Evolutionary conservation across 2,329 filamentous ascomycete species (phyloP), one percentile per base, ranked within the genome.

Genomic region (Dendryphion nanum): DNA sequence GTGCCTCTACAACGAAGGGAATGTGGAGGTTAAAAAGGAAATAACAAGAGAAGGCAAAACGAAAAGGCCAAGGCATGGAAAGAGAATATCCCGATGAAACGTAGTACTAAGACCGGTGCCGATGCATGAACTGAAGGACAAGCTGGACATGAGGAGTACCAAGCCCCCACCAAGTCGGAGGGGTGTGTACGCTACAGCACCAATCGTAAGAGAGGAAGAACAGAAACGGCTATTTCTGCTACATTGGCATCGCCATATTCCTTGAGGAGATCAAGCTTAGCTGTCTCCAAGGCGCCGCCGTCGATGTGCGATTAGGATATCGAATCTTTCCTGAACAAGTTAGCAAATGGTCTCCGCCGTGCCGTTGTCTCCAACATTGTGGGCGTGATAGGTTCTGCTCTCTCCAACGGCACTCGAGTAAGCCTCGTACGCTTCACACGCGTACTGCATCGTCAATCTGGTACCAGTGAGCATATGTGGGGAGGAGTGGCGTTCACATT

Each of bases 381-480:
- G 23, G 23, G 23, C 23, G 10, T 8, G n/a, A 8, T n/a, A 26
- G n/a, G 23, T 26, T 26, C n/a, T 8, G 23, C 10, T 26, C n/a
- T 3, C n/a, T 26, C 23, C 10, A 8, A 26, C 23, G 23, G 10
- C 10, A n/a, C 10, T 10, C 10, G 10, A 16, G 29, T 30, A n/a
- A 26, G 29, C 29, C 40, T 36, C 40, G 47, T 46, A 44, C 45
- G 41, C 41, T 52, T 59, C 50, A 58, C 55, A 63, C 61, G 57
- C 57, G 58, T 57, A 56, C 48, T 52, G 50, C 53, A 38, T 50
- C 48, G 55, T 49, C 26, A 36, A 41, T 35, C 20, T 40, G 28
- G 41, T 43, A 48, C 41, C 46, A 55, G 50, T 48, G 49, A 55
- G 41, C 47, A 56, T 51, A 38, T 52, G 56, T 62, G 57, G 59